These are phyloP conservation scores for Trypanosoma caninum DNA, from an alignment of 208 protist species.

Conservation along the genomic window DNA sequence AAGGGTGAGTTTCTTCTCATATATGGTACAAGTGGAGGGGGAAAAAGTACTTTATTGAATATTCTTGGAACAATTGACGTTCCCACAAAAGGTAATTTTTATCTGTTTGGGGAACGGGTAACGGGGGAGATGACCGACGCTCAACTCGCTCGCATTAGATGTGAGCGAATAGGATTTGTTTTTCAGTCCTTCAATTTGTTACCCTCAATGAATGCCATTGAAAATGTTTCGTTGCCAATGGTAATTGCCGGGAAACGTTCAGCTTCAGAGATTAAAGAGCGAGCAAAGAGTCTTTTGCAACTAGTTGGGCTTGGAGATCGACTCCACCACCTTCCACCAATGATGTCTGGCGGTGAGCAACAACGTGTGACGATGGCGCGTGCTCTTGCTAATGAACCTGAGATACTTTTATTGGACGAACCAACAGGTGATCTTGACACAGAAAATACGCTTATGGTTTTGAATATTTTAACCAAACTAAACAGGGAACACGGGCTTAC, in stretches of 20 bases:
- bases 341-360: slow-evolving; percentile 96
- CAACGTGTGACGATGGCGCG: slow-evolving; percentile 95
- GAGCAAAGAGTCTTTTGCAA: slow-evolving; percentile 67
- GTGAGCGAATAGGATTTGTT: slow-evolving; percentile 91
- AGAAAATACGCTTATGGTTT: slow-evolving; percentile 92
- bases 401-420: slow-evolving; percentile 95
- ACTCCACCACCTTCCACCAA: slow-evolving; percentile 87
- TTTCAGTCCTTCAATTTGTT: slow-evolving; percentile 98
- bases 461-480: slow-evolving; percentile 92
- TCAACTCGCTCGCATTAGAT: slow-evolving; percentile 63
- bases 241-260: slow-evolving; percentile 81
- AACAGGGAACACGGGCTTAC: slow-evolving; percentile 89
- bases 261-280: slow-evolving; percentile 52
- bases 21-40: slow-evolving; percentile 95
- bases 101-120: slow-evolving; percentile 80
- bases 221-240: slow-evolving; percentile 96
- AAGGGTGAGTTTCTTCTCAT: slow-evolving; percentile 93
- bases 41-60: slow-evolving; percentile 97
- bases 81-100: slow-evolving; percentile 94
- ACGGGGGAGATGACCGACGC: slow-evolving; percentile 72
- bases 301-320: slow-evolving; percentile 89
- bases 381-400: slow-evolving; percentile 92
- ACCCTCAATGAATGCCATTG: slow-evolving; percentile 90
- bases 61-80: slow-evolving; percentile 97
- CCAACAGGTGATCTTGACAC: slow-evolving; percentile 97